A percentile compares a stretch with the other conserved stretches of the same genome.
Conservation (phyloP, 2,329 filamentous ascomycete genomes). For the Passalora sequoiae region DNA sequence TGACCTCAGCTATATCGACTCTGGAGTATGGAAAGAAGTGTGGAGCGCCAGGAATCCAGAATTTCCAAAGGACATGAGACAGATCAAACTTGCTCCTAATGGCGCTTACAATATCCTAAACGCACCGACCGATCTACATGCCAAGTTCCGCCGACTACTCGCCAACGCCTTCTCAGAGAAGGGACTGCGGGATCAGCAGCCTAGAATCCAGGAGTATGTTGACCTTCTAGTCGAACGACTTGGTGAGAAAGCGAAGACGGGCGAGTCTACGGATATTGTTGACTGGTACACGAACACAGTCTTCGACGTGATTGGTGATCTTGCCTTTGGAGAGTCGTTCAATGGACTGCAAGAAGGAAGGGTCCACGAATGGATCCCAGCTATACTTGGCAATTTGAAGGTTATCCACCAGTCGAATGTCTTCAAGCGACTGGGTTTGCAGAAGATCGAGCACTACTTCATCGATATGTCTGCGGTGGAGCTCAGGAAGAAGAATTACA, state of each 20-base stretch:
- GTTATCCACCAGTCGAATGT: constrained; percentile 7
- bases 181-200: constrained; percentile 36
- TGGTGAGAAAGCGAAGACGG: constrained; percentile 5
- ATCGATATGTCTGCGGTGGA: constrained; percentile 4
- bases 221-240: constrained; percentile 33
- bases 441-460: constrained; percentile 6
- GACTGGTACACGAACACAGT: constrained; percentile 23
- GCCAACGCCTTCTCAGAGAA: constrained; percentile 23
- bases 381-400: constrained; percentile 26
- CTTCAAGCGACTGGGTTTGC: constrained; percentile 5
- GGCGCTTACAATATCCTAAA: constrained; percentile 13
- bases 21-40: constrained; percentile 42
- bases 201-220: constrained; percentile 37
- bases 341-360: constrained; percentile 21
- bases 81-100: constrained; percentile 31
- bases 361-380: constrained; percentile 35
- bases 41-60: constrained; percentile 25
- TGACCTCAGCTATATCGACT: constrained; percentile 43
- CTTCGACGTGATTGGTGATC: constrained; percentile 30
- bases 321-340: constrained; percentile 29
- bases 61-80: constrained; percentile 15
- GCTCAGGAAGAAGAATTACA: constrained; percentile 20
- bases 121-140: constrained; percentile 11
- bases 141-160: constrained; percentile 14
- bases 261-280: constrained; percentile 25